phyloP scores from a whole-genome alignment of 1,284 basidiomycete genomes.

The Trametes polyzona region DNA sequence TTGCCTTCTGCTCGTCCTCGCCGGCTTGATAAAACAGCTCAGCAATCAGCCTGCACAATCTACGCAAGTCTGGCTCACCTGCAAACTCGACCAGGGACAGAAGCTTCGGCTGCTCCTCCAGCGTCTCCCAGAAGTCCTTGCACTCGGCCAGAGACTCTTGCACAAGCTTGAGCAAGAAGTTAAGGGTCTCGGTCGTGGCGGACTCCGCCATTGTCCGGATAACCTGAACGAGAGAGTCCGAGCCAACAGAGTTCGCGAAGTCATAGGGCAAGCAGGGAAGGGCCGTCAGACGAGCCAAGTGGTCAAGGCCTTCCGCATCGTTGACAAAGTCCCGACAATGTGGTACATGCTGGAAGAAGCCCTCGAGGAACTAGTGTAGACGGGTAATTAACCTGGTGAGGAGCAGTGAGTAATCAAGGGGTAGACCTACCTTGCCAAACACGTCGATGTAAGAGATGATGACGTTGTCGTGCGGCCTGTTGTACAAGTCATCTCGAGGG shows the following conservation, averaged over 20 bases:
- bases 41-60: neutral
- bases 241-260: slow-evolving; percentile 82
- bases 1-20: slow-evolving; percentile 56
- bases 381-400: too few relatives aligned
- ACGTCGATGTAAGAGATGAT: slow-evolving; percentile 80
- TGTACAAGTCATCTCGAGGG: slow-evolving; percentile 42
- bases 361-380: slow-evolving; percentile 96
- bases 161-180: slow-evolving; percentile 75
- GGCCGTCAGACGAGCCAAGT: slow-evolving; percentile 77
- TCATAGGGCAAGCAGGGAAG: slow-evolving; percentile 91
- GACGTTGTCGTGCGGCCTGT: slow-evolving; percentile 69
- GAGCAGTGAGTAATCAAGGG: neutral
- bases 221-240: slow-evolving; percentile 86
- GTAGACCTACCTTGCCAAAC: slow-evolving; percentile 62
- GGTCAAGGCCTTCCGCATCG: slow-evolving; percentile 74
- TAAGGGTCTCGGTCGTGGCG: slow-evolving; percentile 77
- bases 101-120: slow-evolving; percentile 61
- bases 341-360: slow-evolving; percentile 88
- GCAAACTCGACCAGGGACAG: slow-evolving; percentile 60
- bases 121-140: slow-evolving; percentile 69
- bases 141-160: slow-evolving; percentile 74
- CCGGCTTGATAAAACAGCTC: slow-evolving; percentile 34
- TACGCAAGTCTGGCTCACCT: slow-evolving; percentile 39
- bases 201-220: slow-evolving; percentile 90
- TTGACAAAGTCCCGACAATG: slow-evolving; percentile 92